Evolutionary conservation across 768 basidiomycete species (phyloP), one percentile per base, ranked within the genome.

Genomic region (Termitomyces sp.): DNA sequence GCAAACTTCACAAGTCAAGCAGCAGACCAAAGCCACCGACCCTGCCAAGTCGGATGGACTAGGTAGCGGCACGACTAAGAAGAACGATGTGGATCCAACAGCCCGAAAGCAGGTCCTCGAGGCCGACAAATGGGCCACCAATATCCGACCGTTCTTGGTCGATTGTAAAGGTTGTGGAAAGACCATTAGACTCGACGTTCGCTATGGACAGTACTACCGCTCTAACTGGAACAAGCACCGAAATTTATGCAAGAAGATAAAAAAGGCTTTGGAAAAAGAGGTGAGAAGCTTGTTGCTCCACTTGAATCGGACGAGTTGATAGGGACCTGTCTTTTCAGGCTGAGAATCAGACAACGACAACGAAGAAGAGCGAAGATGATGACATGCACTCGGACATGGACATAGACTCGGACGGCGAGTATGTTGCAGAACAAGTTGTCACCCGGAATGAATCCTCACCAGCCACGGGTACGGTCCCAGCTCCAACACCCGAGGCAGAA

Each of bases 191-290:
- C 58, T 59, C 18, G 58, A 59, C n/a, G 20, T 22, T 20, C 39
- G 58, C 7, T 42, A 32, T 20, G 58, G 50, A 1, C 39, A 51
- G 18, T 59, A 28, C 28, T 59, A 59, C 32, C 28, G 38, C 6
- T 51, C 58, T 1, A 59, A 59, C 13, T 59, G 58, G 58, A 51
- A 6, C 7, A 58, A 50, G 28, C 58, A 58, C 9, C n/a, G 32
- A 20, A 32, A 28, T 3, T 40, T 9, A 6, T 55, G 53, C 53
- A 55, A 40, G 11, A 40, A 12, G 6, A 55, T 55, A 12, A 18
- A 7, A 1, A 16, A 40, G 7, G 39, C 53, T n/a, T 28, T 2
- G 20, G 6, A 40, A 28, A 55, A 28, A 40, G 39, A 55, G 39
- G 53, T 40, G 39, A 55, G 28, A 42, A 18, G 6, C 20, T n/a